Conservation (phyloP, 2,329 filamentous ascomycete genomes). For the Dendryphion nanum region DNA sequence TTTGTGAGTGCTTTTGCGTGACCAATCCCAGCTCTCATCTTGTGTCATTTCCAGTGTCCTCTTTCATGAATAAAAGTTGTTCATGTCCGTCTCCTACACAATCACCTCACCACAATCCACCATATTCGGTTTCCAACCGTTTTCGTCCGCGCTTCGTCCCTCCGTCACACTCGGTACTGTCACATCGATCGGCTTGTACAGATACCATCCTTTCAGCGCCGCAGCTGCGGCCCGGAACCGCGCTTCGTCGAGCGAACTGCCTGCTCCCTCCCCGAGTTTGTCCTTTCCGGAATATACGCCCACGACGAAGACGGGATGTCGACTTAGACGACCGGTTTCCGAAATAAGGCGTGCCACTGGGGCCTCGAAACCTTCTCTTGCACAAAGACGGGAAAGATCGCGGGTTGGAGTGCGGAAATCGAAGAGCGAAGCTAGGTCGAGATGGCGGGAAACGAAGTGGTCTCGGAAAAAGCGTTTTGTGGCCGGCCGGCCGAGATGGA, state of each 20-base stretch:
- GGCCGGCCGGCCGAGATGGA: conserved; percentile 76
- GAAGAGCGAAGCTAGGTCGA: conserved; percentile 77
- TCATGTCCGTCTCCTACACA: no score
- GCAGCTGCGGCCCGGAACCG: conserved; percentile 77
- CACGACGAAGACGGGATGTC: conserved; percentile 88
- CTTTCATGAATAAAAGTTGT: no score
- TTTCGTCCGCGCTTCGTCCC: conserved; percentile 29
- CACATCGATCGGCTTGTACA: conserved; percentile 73
- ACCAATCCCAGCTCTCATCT: no score
- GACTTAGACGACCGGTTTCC: conserved; percentile 83
- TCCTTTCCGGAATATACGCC: conserved; percentile 90
- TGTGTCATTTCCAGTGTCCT: no score
- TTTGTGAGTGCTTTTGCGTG: no score
- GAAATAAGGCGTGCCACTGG: conserved; percentile 84
- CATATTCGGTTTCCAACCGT: conserved; percentile 54
- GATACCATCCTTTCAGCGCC: conserved; percentile 90
- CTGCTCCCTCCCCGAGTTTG: conserved; percentile 88
- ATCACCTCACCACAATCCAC: conserved; percentile 59
- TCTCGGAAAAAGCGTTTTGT: conserved; percentile 79
- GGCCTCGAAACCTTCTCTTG: conserved; percentile 81
- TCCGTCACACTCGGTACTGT: conserved; percentile 52
- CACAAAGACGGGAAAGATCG: conserved; percentile 80
- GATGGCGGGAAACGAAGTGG: conserved; percentile 77
- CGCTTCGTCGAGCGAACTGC: conserved; percentile 73
- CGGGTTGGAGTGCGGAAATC: conserved; percentile 79